Base-by-base conservation (phyloP, 164 flowering plant genomes). In the Cinnamomum micranthum region DNA sequence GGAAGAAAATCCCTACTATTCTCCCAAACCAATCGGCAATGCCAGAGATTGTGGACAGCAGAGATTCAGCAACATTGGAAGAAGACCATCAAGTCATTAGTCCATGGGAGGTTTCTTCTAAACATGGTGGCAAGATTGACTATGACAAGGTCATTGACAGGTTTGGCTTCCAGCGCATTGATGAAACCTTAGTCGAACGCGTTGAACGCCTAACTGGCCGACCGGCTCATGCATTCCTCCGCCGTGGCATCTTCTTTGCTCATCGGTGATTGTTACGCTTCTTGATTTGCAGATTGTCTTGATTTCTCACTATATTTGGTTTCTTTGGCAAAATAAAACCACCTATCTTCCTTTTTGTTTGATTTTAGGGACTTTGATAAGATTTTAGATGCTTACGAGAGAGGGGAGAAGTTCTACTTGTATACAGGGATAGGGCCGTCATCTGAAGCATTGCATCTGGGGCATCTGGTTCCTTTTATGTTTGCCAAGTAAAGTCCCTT, bases 371-470 rank as follows among this genome's bases (percentile, higher is more conserved):
- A 95, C 72, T 90, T 95, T 31, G 83, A 82, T 75, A 93, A 87
- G 52, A 85, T 95, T 24, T 75, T 95, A 73, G 93, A 95, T 81
- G 88, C 87, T 6, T 93, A 87, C 69, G 97, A 95, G 83, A 85
- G 82, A 75, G 97, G 99, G 17, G 89, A 92, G 64, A 93, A 89
- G 80, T 93, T 95, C 71, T 95, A 95, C 65, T 78, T 95, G 31
- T 95, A 93, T 68, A 93, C 98, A 0, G 98, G 98, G 22, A 81
- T 98, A 73, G 97, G 99, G 2, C 92, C 99, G 0, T 95, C 97
- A 14, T 95, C 99, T 2, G 96, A 92, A 79, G 88, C 97, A 14
- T 77, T 95, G 88, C 99, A 95, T 82, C 85, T 93, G 82, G 98
- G 97, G 28, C 98, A 93, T 84, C 86, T 95, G 50, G 67, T 95